Percentiles rank a stretch among this genome's conserved stretches.
These are phyloP conservation scores for Penicillium digitatum DNA, from an alignment of 2,329 filamentous ascomycete species.

Conservation along the genomic window DNA sequence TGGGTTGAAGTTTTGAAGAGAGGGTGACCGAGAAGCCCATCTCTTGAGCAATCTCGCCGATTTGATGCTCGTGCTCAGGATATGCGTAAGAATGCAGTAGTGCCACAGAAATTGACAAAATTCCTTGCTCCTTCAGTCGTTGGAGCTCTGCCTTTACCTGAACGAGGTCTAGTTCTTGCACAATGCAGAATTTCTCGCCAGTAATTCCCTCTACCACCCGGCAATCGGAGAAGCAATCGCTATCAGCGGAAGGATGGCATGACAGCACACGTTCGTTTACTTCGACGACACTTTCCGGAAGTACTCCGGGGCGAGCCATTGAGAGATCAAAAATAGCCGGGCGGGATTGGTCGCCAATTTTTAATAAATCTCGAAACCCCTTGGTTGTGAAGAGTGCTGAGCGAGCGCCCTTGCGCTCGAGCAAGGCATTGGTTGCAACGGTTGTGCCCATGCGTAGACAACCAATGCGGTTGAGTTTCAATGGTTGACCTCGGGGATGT, in stretches of 20 bases:
- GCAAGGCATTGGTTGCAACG: conserved; percentile 82
- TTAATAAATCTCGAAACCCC: conserved; percentile 80
- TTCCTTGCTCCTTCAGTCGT: conserved; percentile 63
- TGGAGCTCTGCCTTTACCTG: conserved; percentile 58
- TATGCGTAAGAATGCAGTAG: conserved; percentile 89
- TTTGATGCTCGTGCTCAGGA: conserved; percentile 73
- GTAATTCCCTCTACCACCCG: conserved; percentile 54
- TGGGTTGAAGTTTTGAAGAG: conserved; percentile 74
- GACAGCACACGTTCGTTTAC: conserved; percentile 83
- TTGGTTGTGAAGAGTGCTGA: conserved; percentile 83
- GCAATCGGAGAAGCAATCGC: conserved; percentile 67
- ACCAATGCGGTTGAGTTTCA: conserved; percentile 37
- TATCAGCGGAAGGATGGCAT: conserved; percentile 59
- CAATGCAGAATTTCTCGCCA: conserved; percentile 64
- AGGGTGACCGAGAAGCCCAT: conserved; percentile 79
- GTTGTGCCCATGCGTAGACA: conserved; percentile 88
- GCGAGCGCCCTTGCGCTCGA: conserved; percentile 84
- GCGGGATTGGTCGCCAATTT: conserved; percentile 85
- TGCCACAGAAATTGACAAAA: conserved; percentile 78
- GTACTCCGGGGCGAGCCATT: conserved; percentile 77
- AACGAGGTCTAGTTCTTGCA: conserved; percentile 57
- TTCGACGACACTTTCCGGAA: conserved; percentile 80
- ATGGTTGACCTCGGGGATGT: conserved; percentile 34
- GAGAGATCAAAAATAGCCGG: conserved; percentile 88
- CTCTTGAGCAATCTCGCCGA: conserved; percentile 72